Conservation (phyloP, 176 grass and related monocot genomes). For the Phoenix dactylifera region DNA sequence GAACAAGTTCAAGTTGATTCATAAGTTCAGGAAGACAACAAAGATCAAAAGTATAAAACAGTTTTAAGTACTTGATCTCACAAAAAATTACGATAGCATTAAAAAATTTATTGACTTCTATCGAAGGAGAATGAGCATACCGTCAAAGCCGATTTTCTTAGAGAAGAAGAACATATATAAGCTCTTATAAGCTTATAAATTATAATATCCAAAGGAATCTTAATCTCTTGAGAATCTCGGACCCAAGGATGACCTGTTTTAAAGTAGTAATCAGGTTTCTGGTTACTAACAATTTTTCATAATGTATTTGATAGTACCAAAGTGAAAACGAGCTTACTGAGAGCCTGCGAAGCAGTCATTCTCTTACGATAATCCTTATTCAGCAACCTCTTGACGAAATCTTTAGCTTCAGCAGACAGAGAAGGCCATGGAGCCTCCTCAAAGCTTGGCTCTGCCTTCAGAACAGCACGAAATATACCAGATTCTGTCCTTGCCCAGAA, state of each 20-base stretch:
- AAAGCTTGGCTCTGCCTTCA: slow-evolving; percentile 80
- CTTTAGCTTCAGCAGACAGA: slow-evolving; percentile 56
- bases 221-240: slow-evolving; percentile 30
- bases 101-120: too few species aligned
- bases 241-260: slow-evolving; percentile 49
- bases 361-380: slow-evolving; percentile 96
- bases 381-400: slow-evolving; percentile 69
- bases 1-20: too few species aligned
- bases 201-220: slow-evolving; percentile 48
- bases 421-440: slow-evolving; percentile 82
- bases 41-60: too few species aligned
- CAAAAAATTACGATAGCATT: too few species aligned
- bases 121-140: slow-evolving; percentile 7
- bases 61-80: too few species aligned
- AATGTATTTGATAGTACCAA: neutral
- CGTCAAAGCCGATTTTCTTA: slow-evolving; percentile 38
- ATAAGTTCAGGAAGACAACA: too few species aligned
- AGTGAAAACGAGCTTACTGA: slow-evolving; percentile 30
- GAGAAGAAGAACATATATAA: slow-evolving; percentile 50
- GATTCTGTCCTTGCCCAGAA: slow-evolving; percentile 88
- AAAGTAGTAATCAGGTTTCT: slow-evolving; percentile 11
- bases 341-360: slow-evolving; percentile 84
- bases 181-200: slow-evolving; percentile 36
- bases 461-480: slow-evolving; percentile 76
- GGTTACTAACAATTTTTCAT: neutral